Conservation (phyloP, 805 yeast species). For the Pichia pseudocactophila region DNA sequence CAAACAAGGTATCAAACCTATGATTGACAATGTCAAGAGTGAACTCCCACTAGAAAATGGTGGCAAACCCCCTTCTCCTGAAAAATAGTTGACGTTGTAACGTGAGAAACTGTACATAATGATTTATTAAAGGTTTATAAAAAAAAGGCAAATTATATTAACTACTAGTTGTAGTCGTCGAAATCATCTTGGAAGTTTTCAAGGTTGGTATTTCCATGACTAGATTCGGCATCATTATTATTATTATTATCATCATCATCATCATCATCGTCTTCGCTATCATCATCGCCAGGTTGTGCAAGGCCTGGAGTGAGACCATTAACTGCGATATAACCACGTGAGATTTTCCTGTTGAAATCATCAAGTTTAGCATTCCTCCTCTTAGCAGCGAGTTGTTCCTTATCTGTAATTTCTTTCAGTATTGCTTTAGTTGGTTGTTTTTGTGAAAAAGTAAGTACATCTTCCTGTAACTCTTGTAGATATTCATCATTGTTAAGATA, state of each 20-base stretch:
- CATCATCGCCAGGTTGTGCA: slow-evolving; percentile 68
- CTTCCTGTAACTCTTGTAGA: slow-evolving; percentile 32
- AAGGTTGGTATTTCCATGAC: slow-evolving; percentile 33
- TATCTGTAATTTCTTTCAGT: slow-evolving; percentile 6
- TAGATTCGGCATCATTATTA: no score
- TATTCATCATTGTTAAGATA: slow-evolving; percentile 28
- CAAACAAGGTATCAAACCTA: slow-evolving; percentile 68
- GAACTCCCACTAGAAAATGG: slow-evolving; percentile 83
- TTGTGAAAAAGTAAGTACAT: slow-evolving; percentile 37
- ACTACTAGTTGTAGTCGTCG: slow-evolving; percentile 21
- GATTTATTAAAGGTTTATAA: neutral
- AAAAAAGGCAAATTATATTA: neutral
- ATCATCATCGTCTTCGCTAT: slow-evolving; percentile 32
- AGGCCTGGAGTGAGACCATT: slow-evolving; percentile 79
- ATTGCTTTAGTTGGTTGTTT: slow-evolving; percentile 30
- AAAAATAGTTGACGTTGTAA: neutral
- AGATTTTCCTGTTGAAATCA: slow-evolving; percentile 32
- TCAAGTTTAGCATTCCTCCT: slow-evolving; percentile 24
- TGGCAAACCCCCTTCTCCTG: slow-evolving; percentile 31
- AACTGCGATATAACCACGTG: slow-evolving; percentile 35
- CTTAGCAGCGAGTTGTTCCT: slow-evolving; percentile 20
- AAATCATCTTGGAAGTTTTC: slow-evolving; percentile 22
- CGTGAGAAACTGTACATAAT: no score
- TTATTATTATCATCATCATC: no score
- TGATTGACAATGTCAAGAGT: slow-evolving; percentile 79